These are phyloP conservation scores for Huntiella decipiens DNA, from an alignment of 2,329 filamentous ascomycete genomes.

Conservation along the genomic window DNA sequence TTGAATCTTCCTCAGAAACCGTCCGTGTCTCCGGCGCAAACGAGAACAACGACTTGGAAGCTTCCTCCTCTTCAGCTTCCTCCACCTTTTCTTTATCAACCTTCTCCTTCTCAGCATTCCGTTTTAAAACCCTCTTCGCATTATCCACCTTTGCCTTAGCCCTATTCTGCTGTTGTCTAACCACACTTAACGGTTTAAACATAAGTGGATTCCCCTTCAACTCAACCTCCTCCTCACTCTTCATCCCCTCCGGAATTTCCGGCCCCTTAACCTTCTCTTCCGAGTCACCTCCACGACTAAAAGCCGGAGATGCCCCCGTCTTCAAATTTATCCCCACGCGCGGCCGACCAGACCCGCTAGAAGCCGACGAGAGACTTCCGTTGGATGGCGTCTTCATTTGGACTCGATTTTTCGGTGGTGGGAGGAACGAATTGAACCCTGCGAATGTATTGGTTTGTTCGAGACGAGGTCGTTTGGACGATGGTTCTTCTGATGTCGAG, in stretches of 20 bases:
- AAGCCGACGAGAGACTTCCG: slow-evolving; percentile 13
- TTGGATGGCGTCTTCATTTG: slow-evolving; percentile 15
- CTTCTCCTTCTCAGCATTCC: background rate
- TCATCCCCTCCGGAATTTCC: slow-evolving; percentile 35
- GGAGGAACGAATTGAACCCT: slow-evolving; percentile 72
- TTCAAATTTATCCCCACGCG: slow-evolving; percentile 43
- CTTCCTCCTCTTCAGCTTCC: background rate
- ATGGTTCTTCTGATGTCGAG: slow-evolving; percentile 27
- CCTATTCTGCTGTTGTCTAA: slow-evolving; percentile 34
- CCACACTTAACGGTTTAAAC: slow-evolving; percentile 79
- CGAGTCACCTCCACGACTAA: slow-evolving; percentile 34
- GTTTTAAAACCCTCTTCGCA: slow-evolving; percentile 14
- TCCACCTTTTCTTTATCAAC: background rate
- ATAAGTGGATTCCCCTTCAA: slow-evolving; percentile 61
- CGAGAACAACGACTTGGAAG: slow-evolving; percentile 52
- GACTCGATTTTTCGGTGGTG: slow-evolving; percentile 52
- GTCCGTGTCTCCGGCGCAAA: slow-evolving; percentile 19
- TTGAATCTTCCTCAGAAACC: slow-evolving; percentile 13
- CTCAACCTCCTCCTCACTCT: slow-evolving; percentile 44
- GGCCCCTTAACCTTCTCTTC: slow-evolving; percentile 18
- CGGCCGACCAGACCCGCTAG: slow-evolving; percentile 12
- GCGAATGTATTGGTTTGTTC: slow-evolving; percentile 47
- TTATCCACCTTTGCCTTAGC: slow-evolving; percentile 43
- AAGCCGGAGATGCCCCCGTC: slow-evolving; percentile 68
- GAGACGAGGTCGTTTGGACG: slow-evolving; percentile 51